Conservation (phyloP, 495 filamentous ascomycete species). For the Pyrenopolyporus hunteri region DNA sequence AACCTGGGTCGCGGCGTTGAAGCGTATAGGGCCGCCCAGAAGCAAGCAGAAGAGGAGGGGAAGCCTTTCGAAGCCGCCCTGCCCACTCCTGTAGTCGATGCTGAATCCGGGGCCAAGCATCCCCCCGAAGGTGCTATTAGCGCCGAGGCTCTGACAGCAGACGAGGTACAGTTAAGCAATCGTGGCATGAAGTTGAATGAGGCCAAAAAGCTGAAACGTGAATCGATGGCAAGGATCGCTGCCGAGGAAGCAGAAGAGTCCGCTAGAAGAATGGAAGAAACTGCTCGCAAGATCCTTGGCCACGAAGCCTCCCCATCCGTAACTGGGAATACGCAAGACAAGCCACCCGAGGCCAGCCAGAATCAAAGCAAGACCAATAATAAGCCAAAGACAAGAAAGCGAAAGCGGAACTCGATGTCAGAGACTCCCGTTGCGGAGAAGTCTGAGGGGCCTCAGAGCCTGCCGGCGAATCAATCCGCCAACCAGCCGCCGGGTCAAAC, state of each 20-base stretch:
- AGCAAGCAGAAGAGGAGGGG: constrained; percentile 70
- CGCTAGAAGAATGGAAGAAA: constrained; percentile 59
- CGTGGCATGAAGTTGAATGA: constrained; percentile 91
- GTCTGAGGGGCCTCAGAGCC: constrained; percentile 40
- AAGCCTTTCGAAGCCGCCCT: constrained; percentile 61
- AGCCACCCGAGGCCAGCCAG: constrained; percentile 25
- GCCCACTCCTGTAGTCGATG: constrained; percentile 52
- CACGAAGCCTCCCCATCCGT: constrained; percentile 41
- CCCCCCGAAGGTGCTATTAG: constrained; percentile 58
- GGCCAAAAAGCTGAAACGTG: constrained; percentile 88
- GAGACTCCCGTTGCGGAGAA: constrained; percentile 52
- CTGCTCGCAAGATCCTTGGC: constrained; percentile 58
- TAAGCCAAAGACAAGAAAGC: constrained; percentile 53
- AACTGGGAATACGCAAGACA: constrained; percentile 35
- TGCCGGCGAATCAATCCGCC: constrained; percentile 15
- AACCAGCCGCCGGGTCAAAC: constrained; percentile 31
- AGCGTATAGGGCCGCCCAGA: constrained; percentile 72
- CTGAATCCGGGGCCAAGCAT: constrained; percentile 52
- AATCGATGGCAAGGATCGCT: constrained; percentile 71
- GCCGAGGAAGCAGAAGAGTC: constrained; percentile 70
- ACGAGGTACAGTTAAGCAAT: constrained; percentile 71
- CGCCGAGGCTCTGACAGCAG: constrained; percentile 54
- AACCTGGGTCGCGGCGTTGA: constrained; percentile 77
- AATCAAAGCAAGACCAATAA: constrained; percentile 39
- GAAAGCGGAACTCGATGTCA: constrained; percentile 58